phyloP scores from a whole-genome alignment of 768 basidiomycete species.

The Russula emetica region DNA sequence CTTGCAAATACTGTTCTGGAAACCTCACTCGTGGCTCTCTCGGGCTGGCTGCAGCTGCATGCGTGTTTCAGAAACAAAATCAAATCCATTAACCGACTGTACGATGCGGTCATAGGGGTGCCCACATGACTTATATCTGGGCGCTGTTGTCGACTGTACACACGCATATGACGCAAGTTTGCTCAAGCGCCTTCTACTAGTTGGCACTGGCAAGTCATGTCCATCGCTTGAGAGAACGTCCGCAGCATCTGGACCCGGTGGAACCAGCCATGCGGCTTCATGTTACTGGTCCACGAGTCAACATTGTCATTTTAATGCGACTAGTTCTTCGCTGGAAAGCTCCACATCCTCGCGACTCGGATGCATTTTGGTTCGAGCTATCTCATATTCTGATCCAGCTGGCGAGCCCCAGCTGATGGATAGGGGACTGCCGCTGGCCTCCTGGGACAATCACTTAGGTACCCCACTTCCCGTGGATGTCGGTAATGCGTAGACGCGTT shows the following conservation, averaged over 20 bases:
- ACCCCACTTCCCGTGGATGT: too few species aligned
- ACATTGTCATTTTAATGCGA: too few species aligned
- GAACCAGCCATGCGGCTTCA: too few species aligned
- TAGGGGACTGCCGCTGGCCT: too few species aligned
- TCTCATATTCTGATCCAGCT: too few species aligned
- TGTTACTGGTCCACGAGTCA: neutral
- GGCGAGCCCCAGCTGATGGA: too few species aligned
- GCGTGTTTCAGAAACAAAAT: slow-evolving; percentile 3
- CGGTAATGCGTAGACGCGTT: too few species aligned
- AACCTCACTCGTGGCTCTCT: neutral
- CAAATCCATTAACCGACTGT: neutral
- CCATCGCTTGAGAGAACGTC: neutral
- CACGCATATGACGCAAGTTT: slow-evolving; percentile 6
- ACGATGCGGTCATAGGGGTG: neutral
- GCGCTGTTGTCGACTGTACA: neutral
- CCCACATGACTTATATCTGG: neutral
- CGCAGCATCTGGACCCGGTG: too few species aligned
- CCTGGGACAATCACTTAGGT: too few species aligned
- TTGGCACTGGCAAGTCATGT: neutral
- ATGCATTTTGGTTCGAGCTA: neutral
- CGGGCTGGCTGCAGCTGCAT: neutral
- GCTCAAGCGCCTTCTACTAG: neutral
- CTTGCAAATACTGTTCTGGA: neutral
- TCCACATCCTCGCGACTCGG: neutral
- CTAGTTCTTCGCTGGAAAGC: neutral